phyloP scores from a whole-genome alignment of 768 basidiomycete genomes.

The Gyrodon lividus region DNA sequence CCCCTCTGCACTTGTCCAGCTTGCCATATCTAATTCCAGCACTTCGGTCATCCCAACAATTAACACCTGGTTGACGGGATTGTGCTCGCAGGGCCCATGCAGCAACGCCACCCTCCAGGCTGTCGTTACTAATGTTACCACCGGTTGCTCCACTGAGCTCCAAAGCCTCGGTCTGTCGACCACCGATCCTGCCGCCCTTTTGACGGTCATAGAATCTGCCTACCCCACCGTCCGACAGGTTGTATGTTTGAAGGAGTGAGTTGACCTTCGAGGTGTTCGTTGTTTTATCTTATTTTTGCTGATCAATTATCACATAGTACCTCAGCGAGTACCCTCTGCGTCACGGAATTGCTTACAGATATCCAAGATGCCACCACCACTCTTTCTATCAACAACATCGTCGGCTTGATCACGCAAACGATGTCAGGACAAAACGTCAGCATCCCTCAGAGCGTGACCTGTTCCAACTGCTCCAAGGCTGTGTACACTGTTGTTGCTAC shows the following conservation, averaged over 20 bases:
- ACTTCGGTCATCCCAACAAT: conserved; percentile 43
- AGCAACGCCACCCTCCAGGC: conserved; percentile 57
- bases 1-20: conserved; percentile 30
- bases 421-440: conserved; percentile 4
- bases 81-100: conserved; percentile 55
- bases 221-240: conserved; percentile 60
- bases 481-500: conserved; percentile 43
- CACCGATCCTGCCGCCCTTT: conserved; percentile 22
- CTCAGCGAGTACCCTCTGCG: conserved; percentile 47
- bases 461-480: conserved; percentile 54
- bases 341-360: conserved; percentile 54
- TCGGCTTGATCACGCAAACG: conserved; percentile 8
- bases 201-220: conserved; percentile 43
- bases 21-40: conserved; percentile 24
- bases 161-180: conserved; percentile 21
- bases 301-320: conserved; percentile 25
- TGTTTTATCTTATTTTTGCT: neutral
- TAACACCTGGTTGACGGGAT: conserved; percentile 57
- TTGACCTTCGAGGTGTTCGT: conserved; percentile 1
- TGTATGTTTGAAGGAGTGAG: conserved; percentile 66
- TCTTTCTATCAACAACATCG: conserved; percentile 20
- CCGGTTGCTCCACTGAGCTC: conserved; percentile 48
- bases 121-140: conserved; percentile 52
- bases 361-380: conserved; percentile 40
- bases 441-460: conserved; percentile 41